phyloP scores from a whole-genome alignment of 306 rosid genomes.

The Rosa chinensis region DNA sequence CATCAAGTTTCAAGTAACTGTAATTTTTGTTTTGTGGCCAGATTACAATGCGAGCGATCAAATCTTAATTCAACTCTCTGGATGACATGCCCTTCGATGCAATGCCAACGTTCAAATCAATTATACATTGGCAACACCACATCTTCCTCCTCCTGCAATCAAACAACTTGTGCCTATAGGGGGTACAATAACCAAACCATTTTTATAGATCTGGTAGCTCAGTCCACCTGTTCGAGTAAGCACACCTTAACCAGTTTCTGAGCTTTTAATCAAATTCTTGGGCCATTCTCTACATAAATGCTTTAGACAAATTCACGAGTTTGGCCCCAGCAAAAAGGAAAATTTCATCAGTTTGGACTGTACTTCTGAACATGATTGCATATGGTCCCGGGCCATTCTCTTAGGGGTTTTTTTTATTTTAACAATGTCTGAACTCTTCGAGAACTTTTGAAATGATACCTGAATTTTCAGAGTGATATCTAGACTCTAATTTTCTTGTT shows the following conservation, averaged over 20 bases:
- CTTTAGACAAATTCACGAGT: not conserved
- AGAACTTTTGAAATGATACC: too few species aligned
- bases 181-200: conserved; percentile 50
- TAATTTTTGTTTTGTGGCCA: conserved; percentile 1
- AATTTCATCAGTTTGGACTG: not conserved
- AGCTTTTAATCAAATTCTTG: not conserved
- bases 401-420: too few species aligned
- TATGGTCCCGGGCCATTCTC: not conserved
- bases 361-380: not conserved
- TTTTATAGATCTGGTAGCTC: conserved; percentile 26
- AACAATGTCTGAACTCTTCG: too few species aligned
- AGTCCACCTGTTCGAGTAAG: conserved; percentile 68
- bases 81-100: conserved; percentile 49
- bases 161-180: conserved; percentile 54
- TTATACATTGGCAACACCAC: conserved; percentile 41
- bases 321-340: not conserved
- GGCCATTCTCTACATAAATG: not conserved
- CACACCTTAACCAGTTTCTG: not conserved
- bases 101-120: conserved; percentile 34
- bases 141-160: conserved; percentile 36
- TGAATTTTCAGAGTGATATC: too few species aligned
- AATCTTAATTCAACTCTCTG: conserved; percentile 32
- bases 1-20: not conserved
- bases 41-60: conserved; percentile 71
- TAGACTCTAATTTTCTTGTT: too few species aligned